Evolutionary conservation across 2,329 filamentous ascomycete genomes (phyloP).

Genomic region (Pseudonectria foliicola): DNA sequence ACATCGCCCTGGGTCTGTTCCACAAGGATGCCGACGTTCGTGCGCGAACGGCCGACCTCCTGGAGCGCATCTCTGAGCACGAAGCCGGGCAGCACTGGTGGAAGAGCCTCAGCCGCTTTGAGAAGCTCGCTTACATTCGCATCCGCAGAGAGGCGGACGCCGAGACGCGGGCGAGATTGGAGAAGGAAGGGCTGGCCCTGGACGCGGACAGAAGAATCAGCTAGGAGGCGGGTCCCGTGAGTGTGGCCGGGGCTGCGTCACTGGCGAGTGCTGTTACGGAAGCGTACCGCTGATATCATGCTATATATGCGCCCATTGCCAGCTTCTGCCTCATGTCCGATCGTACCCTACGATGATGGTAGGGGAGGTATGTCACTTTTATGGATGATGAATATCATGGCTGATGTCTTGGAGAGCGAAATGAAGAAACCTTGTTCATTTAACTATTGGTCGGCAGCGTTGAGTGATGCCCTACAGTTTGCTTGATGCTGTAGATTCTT

Average conservation of each 20-base stretch:
- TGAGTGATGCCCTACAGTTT: neutral
- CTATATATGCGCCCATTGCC: too few species aligned
- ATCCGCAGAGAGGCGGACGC: constrained; percentile 60
- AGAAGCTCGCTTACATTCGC: constrained; percentile 77
- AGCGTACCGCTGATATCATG: too few species aligned
- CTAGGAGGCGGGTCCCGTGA: too few species aligned
- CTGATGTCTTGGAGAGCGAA: too few species aligned
- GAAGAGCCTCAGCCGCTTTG: constrained; percentile 76
- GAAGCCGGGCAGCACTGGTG: constrained; percentile 93
- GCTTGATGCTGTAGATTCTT: neutral
- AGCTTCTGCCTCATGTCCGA: too few species aligned
- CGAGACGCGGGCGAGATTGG: constrained; percentile 40
- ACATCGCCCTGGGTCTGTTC: constrained; percentile 83
- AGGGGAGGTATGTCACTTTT: too few species aligned
- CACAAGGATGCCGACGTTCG: constrained; percentile 80
- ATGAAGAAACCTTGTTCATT: too few species aligned
- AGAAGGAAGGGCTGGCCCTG: constrained; percentile 35
- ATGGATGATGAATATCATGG: too few species aligned
- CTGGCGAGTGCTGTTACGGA: too few species aligned
- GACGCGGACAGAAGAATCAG: constrained; percentile 43
- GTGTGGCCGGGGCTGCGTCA: too few species aligned
- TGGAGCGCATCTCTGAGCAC: constrained; percentile 78
- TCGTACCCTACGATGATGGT: too few species aligned
- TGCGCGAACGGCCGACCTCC: constrained; percentile 65
- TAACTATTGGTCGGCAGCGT: too few species aligned